phyloP scores from a whole-genome alignment of 78 protist genomes.

The Dictyostelium citrinum region DNA sequence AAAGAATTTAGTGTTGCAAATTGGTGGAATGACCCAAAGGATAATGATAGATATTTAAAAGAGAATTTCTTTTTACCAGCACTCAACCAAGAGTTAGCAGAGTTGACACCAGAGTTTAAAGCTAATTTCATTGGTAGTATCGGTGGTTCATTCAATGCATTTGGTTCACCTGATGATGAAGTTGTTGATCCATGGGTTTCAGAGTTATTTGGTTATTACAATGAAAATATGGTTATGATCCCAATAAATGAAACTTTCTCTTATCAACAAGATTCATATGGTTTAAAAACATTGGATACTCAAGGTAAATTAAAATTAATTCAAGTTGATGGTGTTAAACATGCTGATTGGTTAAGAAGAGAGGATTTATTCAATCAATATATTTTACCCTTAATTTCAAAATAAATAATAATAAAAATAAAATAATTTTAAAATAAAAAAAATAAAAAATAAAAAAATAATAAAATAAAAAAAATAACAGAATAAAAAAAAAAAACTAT shows the following conservation, averaged over 20 bases:
- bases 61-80: slow-evolving; percentile 5
- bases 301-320: neutral
- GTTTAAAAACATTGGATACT: slow-evolving; percentile 5
- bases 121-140: neutral
- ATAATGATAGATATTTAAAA: neutral
- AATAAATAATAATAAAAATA: neutral
- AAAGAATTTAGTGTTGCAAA: slow-evolving; percentile 17
- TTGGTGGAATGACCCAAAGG: slow-evolving; percentile 39
- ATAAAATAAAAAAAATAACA: too few species aligned
- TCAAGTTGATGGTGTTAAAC: slow-evolving; percentile 6
- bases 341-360: slow-evolving; percentile 33
- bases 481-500: too few species aligned
- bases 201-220: slow-evolving; percentile 30
- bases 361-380: slow-evolving; percentile 11
- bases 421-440: too few species aligned
- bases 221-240: neutral
- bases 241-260: neutral
- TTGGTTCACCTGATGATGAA: slow-evolving; percentile 37
- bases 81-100: slow-evolving; percentile 16
- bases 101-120: neutral
- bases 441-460: too few species aligned
- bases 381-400: slow-evolving; percentile 21
- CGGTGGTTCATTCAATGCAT: slow-evolving; percentile 35
- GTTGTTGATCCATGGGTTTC: slow-evolving; percentile 49
- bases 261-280: slow-evolving; percentile 38